A percentile compares a stretch with the other conserved stretches of the same genome.
Conservation (phyloP, 768 basidiomycete genomes). For the Russula foetens region DNA sequence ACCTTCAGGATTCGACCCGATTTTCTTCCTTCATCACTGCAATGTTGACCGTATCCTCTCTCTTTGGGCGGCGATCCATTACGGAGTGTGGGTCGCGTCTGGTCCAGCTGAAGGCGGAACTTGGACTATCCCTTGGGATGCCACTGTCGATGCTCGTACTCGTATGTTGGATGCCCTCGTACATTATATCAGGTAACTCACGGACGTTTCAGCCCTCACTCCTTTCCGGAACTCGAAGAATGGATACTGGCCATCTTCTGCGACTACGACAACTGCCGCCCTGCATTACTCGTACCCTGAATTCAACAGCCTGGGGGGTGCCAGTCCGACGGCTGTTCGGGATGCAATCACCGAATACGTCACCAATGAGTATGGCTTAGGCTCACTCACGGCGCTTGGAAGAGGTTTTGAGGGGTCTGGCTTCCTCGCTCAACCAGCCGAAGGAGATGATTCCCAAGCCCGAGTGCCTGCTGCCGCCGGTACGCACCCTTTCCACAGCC, state of each 20-base stretch:
- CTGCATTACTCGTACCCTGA: conserved; percentile 46
- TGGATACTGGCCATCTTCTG: conserved; percentile 33
- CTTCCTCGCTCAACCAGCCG: background rate
- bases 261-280: conserved; percentile 24
- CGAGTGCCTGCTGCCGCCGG: background rate
- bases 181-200: background rate
- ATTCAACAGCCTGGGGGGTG: conserved; percentile 33
- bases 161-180: background rate
- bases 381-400: no score
- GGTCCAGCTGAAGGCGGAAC: conserved; percentile 17
- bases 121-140: conserved; percentile 2
- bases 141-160: background rate
- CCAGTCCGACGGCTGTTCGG: conserved; percentile 24
- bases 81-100: conserved; percentile 30
- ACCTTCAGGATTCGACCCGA: conserved; percentile 41
- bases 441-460: background rate
- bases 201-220: conserved; percentile 29
- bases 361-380: conserved; percentile 29
- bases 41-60: conserved; percentile 47
- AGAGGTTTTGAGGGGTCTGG: no score
- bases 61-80: conserved; percentile 42
- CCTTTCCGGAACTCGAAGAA: conserved; percentile 38
- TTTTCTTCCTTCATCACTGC: conserved; percentile 46
- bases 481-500: background rate
- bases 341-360: conserved; percentile 29